Conservation (phyloP, 1,284 basidiomycete species). For the Naganishia sp. region DNA sequence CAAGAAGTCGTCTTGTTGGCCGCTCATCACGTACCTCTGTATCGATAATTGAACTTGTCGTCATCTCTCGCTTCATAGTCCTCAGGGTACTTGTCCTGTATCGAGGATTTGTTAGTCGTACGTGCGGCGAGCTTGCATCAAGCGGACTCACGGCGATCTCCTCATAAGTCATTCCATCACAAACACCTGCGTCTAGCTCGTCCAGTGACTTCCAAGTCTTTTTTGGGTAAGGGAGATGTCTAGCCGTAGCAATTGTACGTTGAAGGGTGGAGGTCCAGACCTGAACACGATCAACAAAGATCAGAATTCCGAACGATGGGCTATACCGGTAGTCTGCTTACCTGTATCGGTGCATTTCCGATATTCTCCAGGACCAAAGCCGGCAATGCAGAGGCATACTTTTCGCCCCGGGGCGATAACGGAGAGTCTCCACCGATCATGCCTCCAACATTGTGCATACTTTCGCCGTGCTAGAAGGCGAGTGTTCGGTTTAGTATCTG, state of each 20-base stretch:
- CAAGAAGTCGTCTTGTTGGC: conserved; percentile 41
- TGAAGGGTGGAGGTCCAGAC: conserved; percentile 97
- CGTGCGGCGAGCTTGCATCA: neutral
- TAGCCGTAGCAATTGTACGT: conserved; percentile 89
- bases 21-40: conserved; percentile 61
- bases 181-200: conserved; percentile 97
- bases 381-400: conserved; percentile 84
- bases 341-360: conserved; percentile 82
- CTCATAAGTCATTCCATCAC: conserved; percentile 99
- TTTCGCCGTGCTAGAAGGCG: conserved; percentile 84
- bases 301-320: conserved; percentile 1
- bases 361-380: conserved; percentile 86
- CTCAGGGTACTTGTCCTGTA: conserved; percentile 87
- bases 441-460: conserved; percentile 93
- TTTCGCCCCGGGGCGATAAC: conserved; percentile 78
- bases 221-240: conserved; percentile 80
- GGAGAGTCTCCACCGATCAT: conserved; percentile 95
- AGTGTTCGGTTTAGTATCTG: conserved; percentile 19
- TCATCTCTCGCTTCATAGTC: conserved; percentile 99
- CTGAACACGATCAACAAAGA: conserved; percentile 42
- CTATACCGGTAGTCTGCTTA: conserved; percentile 53
- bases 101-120: neutral
- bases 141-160: conserved; percentile 78
- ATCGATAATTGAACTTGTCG: conserved; percentile 99
- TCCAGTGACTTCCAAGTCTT: conserved; percentile 98